Percentiles rank a stretch among this genome's conserved stretches.
These are phyloP conservation scores for Jacaranda copaia DNA, from an alignment of 257 asterid genomes.

Conservation along the genomic window DNA sequence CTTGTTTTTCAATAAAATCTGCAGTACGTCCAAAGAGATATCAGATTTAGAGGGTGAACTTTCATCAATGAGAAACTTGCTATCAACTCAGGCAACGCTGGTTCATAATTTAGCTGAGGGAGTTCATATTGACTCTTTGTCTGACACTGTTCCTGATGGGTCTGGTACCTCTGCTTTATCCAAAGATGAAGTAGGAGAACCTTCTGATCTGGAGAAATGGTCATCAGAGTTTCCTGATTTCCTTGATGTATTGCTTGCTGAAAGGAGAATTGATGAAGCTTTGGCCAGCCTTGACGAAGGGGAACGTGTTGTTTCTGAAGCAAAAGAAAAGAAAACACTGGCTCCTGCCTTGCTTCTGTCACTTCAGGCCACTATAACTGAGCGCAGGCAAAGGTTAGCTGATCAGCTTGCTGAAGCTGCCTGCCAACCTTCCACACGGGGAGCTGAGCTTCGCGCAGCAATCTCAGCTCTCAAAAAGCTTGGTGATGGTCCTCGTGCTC, in stretches of 20 bases:
- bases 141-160: conserved; percentile 58
- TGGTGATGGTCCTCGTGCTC: conserved; percentile 99
- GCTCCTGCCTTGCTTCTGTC: conserved; percentile 57
- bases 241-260: conserved; percentile 93
- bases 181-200: conserved; percentile 65
- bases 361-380: conserved; percentile 71
- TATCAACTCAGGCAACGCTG: conserved; percentile 95
- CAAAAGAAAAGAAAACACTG: conserved; percentile 66
- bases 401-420: conserved; percentile 99
- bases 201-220: conserved; percentile 83
- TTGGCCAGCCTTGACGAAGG: conserved; percentile 89
- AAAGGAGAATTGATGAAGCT: conserved; percentile 98
- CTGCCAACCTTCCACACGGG: conserved; percentile 95
- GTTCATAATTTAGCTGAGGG: conserved; percentile 96
- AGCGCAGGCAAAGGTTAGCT: conserved; percentile 85
- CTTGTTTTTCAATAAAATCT: conserved; percentile 24
- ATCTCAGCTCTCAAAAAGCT: conserved; percentile 92
- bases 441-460: conserved; percentile 94
- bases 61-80: conserved; percentile 93
- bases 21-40: conserved; percentile 98
- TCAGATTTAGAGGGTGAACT: conserved; percentile 99
- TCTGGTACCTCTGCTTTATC: conserved; percentile 51
- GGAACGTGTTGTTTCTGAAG: conserved; percentile 70
- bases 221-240: conserved; percentile 86
- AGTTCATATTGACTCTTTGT: conserved; percentile 72